Evolutionary conservation across 2,329 filamentous ascomycete genomes (phyloP).

Genomic region (Ambrosiella xylebori): DNA sequence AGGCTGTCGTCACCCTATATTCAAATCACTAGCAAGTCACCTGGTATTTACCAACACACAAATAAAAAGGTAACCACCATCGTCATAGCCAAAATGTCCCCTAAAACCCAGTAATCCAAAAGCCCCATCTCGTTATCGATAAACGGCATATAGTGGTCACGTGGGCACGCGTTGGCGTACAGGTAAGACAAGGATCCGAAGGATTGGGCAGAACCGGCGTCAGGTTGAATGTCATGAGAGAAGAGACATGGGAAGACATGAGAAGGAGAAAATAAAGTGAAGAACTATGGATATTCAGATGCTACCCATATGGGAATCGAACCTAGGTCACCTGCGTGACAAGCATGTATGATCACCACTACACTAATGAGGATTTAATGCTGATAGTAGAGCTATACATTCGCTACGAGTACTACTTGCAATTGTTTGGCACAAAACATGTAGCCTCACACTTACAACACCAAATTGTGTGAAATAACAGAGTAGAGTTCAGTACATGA

Average conservation of each 20-base stretch:
- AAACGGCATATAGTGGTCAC: not conserved
- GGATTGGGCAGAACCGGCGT: not conserved
- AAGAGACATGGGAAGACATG: not conserved
- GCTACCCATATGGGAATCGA: slow-evolving; percentile 12
- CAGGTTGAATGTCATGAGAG: not conserved
- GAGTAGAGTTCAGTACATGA: too few relatives aligned
- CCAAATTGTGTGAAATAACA: too few relatives aligned
- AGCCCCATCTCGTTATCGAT: not conserved
- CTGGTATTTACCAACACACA: too few relatives aligned
- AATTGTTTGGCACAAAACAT: not conserved
- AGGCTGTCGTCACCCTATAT: too few relatives aligned
- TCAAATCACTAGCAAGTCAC: too few relatives aligned
- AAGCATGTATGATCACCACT: slow-evolving; percentile 12
- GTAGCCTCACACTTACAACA: too few relatives aligned
- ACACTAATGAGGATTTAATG: slow-evolving; percentile 10
- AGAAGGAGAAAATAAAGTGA: not conserved
- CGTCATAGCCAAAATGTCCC: too few relatives aligned
- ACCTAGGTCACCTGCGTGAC: slow-evolving; percentile 13
- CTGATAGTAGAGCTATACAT: not conserved
- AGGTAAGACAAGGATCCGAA: not conserved
- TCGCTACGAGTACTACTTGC: not conserved
- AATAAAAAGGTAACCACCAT: too few relatives aligned
- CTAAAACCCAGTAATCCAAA: not conserved
- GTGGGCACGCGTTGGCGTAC: not conserved
- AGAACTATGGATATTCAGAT: not conserved